Conservation (phyloP, 768 basidiomycete species). For the Crepidotus variabilis region DNA sequence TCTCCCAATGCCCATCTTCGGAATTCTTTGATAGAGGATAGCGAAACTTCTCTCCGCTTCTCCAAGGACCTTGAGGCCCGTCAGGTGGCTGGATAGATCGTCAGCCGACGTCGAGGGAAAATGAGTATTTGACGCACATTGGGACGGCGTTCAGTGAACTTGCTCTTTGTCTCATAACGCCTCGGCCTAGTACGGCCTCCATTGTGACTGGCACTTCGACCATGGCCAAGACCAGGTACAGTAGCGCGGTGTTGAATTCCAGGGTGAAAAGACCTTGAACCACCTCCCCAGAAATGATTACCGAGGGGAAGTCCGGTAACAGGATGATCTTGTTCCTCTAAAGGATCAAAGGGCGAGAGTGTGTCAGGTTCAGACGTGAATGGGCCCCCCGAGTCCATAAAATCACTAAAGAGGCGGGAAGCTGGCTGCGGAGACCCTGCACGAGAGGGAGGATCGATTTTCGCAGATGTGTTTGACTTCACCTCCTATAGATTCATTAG, state of each 20-base stretch:
- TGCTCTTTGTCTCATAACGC: background rate
- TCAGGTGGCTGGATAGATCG: background rate
- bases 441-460: no score
- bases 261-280: no score
- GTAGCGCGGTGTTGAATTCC: background rate
- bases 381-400: no score
- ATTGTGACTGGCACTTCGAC: background rate
- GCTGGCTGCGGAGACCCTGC: no score
- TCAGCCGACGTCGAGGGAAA: background rate
- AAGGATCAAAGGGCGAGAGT: no score
- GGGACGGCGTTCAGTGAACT: background rate
- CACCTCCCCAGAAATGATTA: no score
- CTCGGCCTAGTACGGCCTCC: background rate
- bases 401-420: no score
- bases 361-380: no score
- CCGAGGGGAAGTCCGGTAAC: no score
- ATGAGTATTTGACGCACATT: background rate
- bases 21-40: background rate
- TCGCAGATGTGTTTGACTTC: no score
- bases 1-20: constrained; percentile 1
- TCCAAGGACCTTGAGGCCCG: background rate
- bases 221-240: background rate
- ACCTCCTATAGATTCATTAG: no score
- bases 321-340: no score
- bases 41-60: background rate